Conservation (phyloP, 352 stramenopile genomes). For the Phytopythium oedochilum region DNA sequence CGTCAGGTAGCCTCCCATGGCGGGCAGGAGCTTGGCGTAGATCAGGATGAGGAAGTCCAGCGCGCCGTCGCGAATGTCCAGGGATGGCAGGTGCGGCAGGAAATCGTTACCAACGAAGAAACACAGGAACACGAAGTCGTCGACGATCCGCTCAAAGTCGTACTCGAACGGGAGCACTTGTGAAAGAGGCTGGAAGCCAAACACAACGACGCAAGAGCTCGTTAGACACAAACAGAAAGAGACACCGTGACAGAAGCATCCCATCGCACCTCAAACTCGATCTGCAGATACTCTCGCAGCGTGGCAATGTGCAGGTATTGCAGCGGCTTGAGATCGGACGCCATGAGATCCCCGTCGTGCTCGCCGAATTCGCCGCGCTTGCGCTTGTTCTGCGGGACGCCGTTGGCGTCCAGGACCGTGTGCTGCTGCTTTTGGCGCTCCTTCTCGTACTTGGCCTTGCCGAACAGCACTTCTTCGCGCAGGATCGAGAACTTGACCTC, state of each 20-base stretch:
- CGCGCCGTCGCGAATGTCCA: constrained; percentile 98
- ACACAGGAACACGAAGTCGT: constrained; percentile 99
- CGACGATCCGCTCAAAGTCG: constrained; percentile 94
- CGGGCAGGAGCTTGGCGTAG: constrained; percentile 89
- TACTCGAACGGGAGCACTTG: constrained; percentile 90
- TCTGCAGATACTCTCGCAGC: constrained; percentile 91
- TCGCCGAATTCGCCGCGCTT: constrained; percentile 84
- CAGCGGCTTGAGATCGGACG: constrained; percentile 89
- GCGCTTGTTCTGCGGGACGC: constrained; percentile 48
- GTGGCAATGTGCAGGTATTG: constrained; percentile 93
- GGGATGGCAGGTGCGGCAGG: constrained; percentile 96
- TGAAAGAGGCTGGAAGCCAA: constrained; percentile 35
- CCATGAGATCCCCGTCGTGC: constrained; percentile 70
- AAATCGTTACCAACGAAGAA: constrained; percentile 99
- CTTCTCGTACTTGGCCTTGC: constrained; percentile 76
- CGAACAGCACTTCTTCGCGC: constrained; percentile 92
- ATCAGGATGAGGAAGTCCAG: constrained; percentile 92
- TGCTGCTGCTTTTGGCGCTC: constrained; percentile 65
- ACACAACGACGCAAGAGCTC: no score
- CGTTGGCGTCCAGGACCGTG: constrained; percentile 68
- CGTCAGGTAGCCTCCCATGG: constrained; percentile 92
- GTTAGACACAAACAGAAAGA: no score
- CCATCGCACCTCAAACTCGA: constrained; percentile 86
- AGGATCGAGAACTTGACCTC: constrained; percentile 99
- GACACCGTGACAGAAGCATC: background rate